phyloP scores from a whole-genome alignment of 176 grass and related monocot species.

The Ensete ventricosum region DNA sequence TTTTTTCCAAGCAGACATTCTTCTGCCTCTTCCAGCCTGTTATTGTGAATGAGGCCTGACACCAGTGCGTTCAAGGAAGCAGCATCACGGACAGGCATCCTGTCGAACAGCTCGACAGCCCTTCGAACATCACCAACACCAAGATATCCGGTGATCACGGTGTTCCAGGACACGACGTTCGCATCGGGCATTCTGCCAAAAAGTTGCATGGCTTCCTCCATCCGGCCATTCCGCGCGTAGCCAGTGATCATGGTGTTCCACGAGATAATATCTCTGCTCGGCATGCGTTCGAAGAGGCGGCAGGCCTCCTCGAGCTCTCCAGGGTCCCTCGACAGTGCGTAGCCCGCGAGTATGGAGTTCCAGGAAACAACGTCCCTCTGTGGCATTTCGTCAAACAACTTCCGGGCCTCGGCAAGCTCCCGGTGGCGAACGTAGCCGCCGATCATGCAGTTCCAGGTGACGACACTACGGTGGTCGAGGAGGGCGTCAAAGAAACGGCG shows the following conservation, averaged over 20 bases:
- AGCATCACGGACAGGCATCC: conserved; percentile 39
- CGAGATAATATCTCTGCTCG: conserved; percentile 32
- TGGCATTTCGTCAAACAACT: conserved; percentile 46
- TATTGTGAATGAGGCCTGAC: conserved; percentile 40
- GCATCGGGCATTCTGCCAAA: conserved; percentile 41
- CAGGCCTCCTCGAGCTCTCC: conserved; percentile 36
- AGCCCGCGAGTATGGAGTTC: conserved; percentile 50
- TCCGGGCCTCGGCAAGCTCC: conserved; percentile 21
- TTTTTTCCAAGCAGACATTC: conserved; percentile 27
- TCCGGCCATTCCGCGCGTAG: conserved; percentile 34
- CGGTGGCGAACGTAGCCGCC: conserved; percentile 35
- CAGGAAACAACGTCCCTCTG: conserved; percentile 42
- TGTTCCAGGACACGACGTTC: conserved; percentile 51
- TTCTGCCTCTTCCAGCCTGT: conserved; percentile 33
- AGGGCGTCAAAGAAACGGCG: conserved; percentile 53
- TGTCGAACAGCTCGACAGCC: conserved; percentile 39
- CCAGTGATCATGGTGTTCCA: conserved; percentile 57
- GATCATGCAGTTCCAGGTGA: conserved; percentile 64
- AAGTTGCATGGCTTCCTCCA: conserved; percentile 36
- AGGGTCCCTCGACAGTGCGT: conserved; percentile 18
- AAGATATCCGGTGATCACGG: conserved; percentile 46
- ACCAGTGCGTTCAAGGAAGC: conserved; percentile 32
- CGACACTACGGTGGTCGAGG: conserved; percentile 30
- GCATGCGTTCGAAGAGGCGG: conserved; percentile 53
- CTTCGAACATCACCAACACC: conserved; percentile 27